These are phyloP conservation scores for Eucalyptus tenuipes DNA, from an alignment of 345 rosid genomes.

Conservation along the genomic window DNA sequence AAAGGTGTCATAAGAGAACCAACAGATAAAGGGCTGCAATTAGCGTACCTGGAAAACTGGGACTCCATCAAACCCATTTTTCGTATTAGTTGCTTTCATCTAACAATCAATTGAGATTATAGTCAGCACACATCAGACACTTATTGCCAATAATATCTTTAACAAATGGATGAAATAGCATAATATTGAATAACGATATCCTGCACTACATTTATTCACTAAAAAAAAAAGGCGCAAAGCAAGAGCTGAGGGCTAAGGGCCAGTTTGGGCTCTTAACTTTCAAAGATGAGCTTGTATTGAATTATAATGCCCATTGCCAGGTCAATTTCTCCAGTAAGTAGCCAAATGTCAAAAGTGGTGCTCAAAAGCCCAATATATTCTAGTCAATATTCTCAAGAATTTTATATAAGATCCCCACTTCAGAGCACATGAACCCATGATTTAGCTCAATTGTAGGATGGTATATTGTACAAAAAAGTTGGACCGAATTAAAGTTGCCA, in stretches of 20 bases:
- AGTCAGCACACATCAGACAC: background rate
- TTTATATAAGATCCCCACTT: background rate
- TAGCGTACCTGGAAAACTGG: slow-evolving; percentile 83
- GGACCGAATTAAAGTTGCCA: background rate
- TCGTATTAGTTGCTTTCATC: slow-evolving; percentile 48
- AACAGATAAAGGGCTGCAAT: background rate
- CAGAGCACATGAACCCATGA: background rate
- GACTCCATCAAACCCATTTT: slow-evolving; percentile 82
- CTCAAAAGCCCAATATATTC: background rate
- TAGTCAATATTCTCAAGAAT: background rate
- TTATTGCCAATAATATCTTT: background rate
- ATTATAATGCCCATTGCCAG: background rate
- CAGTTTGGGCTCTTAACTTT: background rate
- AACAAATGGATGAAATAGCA: background rate
- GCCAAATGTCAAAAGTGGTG: background rate
- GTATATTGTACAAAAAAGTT: background rate
- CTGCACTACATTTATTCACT: background rate
- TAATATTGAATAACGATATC: background rate
- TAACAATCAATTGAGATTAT: slow-evolving; percentile 8
- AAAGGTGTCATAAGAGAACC: background rate
- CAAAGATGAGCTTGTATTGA: background rate
- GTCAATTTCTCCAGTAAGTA: background rate
- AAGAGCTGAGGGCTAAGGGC: background rate
- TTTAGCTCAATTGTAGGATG: background rate
- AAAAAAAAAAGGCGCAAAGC: background rate